Conservation (phyloP, 768 basidiomycete genomes). For the Rhizopogon vulgaris region DNA sequence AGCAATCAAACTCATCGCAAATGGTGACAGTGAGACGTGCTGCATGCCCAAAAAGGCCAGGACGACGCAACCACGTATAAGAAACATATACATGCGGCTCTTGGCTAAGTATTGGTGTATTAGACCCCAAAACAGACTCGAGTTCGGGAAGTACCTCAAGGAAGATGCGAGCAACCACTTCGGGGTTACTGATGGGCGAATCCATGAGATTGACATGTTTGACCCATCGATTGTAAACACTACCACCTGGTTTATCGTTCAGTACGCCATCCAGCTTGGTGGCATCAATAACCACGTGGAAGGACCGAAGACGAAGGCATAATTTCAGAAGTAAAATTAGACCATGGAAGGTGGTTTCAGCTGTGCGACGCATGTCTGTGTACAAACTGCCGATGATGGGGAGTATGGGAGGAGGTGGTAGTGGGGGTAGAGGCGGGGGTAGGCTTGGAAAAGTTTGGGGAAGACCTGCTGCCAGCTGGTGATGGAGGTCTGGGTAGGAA, state of each 20-base stretch:
- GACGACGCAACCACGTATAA: too few relatives aligned
- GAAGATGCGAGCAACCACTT: neutral
- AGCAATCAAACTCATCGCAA: too few relatives aligned
- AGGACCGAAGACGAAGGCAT: neutral
- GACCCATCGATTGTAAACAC: slow-evolving; percentile 2
- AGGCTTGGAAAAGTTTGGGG: too few relatives aligned
- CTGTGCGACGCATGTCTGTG: neutral
- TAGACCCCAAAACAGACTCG: neutral
- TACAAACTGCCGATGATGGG: neutral
- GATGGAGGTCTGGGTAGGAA: too few relatives aligned
- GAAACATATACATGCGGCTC: too few relatives aligned
- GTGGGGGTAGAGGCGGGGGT: too few relatives aligned
- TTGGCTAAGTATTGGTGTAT: too few relatives aligned
- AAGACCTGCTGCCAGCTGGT: too few relatives aligned
- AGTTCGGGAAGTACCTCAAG: slow-evolving; percentile 1
- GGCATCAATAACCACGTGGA: neutral
- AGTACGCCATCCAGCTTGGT: neutral
- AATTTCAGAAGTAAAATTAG: neutral
- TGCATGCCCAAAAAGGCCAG: too few relatives aligned
- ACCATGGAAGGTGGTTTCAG: slow-evolving; percentile 4
- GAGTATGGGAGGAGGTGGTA: too few relatives aligned
- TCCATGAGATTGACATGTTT: neutral
- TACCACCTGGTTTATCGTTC: neutral
- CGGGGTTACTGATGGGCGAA: neutral
- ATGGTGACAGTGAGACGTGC: too few relatives aligned